Evolutionary conservation across 2,329 filamentous ascomycete species (phyloP).

Genomic region (Fusarium sp.): DNA sequence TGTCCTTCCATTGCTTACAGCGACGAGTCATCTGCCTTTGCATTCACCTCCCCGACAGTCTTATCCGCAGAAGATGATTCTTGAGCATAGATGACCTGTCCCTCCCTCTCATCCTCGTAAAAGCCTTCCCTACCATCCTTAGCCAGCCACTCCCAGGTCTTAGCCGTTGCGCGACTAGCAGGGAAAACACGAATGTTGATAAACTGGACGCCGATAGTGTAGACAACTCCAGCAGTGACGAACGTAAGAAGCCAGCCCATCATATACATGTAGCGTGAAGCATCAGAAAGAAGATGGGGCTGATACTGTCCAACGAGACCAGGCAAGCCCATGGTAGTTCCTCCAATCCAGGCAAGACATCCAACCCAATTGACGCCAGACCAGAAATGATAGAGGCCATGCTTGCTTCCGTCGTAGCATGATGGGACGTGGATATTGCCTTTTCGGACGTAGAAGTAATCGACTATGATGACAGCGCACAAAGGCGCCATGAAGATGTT

Average conservation of each 20-base stretch:
- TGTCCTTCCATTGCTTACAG: neutral
- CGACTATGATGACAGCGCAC: neutral
- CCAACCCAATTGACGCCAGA: neutral
- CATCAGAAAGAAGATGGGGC: neutral
- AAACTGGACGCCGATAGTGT: neutral
- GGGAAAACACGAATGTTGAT: neutral
- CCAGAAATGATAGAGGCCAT: neutral
- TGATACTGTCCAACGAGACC: neutral
- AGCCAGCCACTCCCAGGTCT: neutral
- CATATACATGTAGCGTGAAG: neutral
- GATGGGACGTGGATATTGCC: neutral
- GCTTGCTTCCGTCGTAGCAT: neutral
- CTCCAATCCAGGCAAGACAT: neutral
- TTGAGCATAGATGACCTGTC: neutral
- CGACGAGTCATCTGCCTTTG: neutral
- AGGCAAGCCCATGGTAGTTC: neutral
- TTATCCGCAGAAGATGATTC: neutral
- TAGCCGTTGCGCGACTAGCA: neutral
- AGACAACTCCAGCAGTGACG: neutral
- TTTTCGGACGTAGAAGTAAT: neutral
- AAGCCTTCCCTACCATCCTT: neutral
- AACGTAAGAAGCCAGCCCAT: neutral
- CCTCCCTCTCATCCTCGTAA: neutral
- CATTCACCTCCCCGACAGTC: neutral
- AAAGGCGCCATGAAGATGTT: neutral